phyloP scores from a whole-genome alignment of 176 grass and related monocot species.

The Cenchrus americanus region DNA sequence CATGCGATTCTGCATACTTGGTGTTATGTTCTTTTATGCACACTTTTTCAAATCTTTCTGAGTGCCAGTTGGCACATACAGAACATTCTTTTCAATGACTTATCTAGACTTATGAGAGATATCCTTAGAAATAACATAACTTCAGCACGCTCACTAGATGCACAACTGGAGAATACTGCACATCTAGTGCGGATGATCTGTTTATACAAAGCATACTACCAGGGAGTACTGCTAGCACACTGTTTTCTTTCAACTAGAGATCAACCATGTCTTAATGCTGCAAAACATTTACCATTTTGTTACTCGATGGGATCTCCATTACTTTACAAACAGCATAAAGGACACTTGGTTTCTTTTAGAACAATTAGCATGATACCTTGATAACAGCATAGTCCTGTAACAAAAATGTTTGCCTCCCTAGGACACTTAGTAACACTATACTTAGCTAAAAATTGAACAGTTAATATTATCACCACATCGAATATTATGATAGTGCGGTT shows the following conservation, averaged over 20 bases:
- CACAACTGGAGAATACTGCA: background rate
- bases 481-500: background rate
- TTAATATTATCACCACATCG: background rate
- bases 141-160: background rate
- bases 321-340: background rate
- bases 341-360: background rate
- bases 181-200: constrained; percentile 2
- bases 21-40: background rate
- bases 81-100: constrained; percentile 1
- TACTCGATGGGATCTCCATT: background rate
- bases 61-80: background rate
- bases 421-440: background rate
- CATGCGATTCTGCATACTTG: background rate
- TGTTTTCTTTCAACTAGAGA: background rate
- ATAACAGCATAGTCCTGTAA: background rate
- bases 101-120: constrained; percentile 23
- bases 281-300: background rate
- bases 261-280: background rate
- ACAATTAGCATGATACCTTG: background rate
- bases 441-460: background rate
- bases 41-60: background rate
- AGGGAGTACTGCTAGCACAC: background rate
- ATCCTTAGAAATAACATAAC: background rate
- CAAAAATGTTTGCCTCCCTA: background rate
- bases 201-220: background rate